Conservation (phyloP, 2,329 filamentous ascomycete species). For the Pezicula carpinea region DNA sequence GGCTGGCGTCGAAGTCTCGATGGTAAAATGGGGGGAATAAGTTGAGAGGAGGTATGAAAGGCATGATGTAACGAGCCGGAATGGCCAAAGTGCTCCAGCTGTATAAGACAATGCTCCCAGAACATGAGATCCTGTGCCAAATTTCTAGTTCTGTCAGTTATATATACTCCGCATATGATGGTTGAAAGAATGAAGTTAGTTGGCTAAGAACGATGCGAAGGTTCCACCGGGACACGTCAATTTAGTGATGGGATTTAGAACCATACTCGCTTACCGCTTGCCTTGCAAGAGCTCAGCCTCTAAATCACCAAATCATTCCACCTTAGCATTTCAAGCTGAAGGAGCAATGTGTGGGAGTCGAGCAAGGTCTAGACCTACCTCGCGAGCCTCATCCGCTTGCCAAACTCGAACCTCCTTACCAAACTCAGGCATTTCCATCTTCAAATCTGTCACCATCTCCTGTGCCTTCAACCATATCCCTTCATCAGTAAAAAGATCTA, state of each 20-base stretch:
- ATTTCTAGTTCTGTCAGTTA: conserved; percentile 22
- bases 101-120: conserved; percentile 39
- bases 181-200: neutral
- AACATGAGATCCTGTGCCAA: conserved; percentile 31
- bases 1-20: conserved; percentile 36
- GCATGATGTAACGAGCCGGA: conserved; percentile 41
- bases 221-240: too few relatives aligned
- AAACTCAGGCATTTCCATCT: conserved; percentile 35
- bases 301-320: too few relatives aligned
- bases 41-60: conserved; percentile 36
- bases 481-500: conserved; percentile 31
- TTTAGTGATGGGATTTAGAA: too few relatives aligned
- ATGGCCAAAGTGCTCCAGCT: conserved; percentile 48
- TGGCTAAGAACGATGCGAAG: neutral
- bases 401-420: neutral
- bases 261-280: too few relatives aligned
- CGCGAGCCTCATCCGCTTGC: conserved; percentile 1
- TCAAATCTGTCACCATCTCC: conserved; percentile 29
- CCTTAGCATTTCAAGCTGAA: too few relatives aligned
- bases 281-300: too few relatives aligned
- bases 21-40: conserved; percentile 27
- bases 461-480: conserved; percentile 10
- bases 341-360: too few relatives aligned
- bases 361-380: neutral
- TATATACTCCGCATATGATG: neutral